Evolutionary conservation across 176 grass and related monocot genomes (phyloP), one percentile per base, ranked within the genome.

Genomic region (Bothriochloa decipiens): DNA sequence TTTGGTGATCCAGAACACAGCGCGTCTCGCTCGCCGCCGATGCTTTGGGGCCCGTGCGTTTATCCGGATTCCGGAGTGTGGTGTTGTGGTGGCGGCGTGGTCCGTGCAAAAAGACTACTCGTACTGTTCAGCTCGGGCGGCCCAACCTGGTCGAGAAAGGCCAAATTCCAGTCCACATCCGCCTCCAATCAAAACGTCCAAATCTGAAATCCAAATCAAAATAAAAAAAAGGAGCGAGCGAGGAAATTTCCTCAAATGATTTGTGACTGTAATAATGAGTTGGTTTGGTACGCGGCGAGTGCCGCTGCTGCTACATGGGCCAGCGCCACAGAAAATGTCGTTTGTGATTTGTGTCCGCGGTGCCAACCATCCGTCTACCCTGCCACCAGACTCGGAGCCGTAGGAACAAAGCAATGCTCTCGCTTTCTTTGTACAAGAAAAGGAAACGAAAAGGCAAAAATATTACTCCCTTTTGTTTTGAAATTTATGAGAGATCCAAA

Each of bases 121-220:
- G n/a, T n/a, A n/a, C n/a, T n/a, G 26, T 52, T 74, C 0, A 27
- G 26, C 25, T 58, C 2, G 53, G 50, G 18, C 18, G 46, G 15
- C 72, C 71, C 72, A 50, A 52, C 45, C 15, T 58, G 72, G 27
- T 17, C 46, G 45, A 32, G 72, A 74, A 52, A 32, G 45, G 72
- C 72, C 72, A 74, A 74, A 74, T 52, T 32, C 25, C 72, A 0
- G 72, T 75, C 72, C 16, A 22, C 47, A 35, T 74, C 72, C 16
- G 11, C 23, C n/a, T 28, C 42, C 23, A 20, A 72, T 8, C 39
- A 32, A 1, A 46, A 9, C 53, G 18, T 22, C 18, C 50, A 55
- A 53, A 7, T 15, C 36, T 3, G 25, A 71, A 71, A 25, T 20
- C 50, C 50, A 55, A 55, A 20, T 22, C 2, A 2, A 55, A 55